These are phyloP conservation scores for Penium margaritaceum DNA, from an alignment of 139 green algal species.

Conservation along the genomic window DNA sequence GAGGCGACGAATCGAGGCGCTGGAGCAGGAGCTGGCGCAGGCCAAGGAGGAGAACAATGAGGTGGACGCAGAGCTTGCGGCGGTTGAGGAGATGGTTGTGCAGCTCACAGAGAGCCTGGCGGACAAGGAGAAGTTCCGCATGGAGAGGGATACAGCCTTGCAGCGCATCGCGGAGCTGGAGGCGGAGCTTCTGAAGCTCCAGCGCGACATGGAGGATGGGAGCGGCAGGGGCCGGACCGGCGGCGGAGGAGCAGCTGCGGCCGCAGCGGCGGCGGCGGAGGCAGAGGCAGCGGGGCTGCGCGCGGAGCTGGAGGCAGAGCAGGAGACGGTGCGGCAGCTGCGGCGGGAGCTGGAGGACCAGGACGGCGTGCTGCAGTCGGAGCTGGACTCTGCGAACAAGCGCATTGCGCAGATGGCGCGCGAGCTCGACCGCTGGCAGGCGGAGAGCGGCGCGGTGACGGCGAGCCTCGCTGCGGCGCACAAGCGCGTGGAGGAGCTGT, in stretches of 20 bases:
- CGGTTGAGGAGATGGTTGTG: constrained; percentile 21
- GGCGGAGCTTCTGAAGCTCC: neutral
- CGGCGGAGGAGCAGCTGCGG: no score
- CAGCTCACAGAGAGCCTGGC: constrained; percentile 24
- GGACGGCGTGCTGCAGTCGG: no score
- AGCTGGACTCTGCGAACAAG: no score
- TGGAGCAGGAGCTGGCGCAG: constrained; percentile 6
- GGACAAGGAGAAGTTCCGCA: constrained; percentile 12
- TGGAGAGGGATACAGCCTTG: neutral
- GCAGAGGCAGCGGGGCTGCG: no score
- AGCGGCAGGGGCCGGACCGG: no score
- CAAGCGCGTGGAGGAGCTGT: constrained; percentile 5
- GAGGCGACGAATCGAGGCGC: constrained; percentile 1
- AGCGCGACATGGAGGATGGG: neutral
- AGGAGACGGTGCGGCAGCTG: constrained; percentile 2
- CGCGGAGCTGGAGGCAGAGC: constrained; percentile 17
- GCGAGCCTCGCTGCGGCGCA: constrained; percentile 7
- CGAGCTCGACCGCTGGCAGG: constrained; percentile 12
- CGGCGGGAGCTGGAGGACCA: no score
- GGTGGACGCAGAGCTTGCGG: constrained; percentile 19
- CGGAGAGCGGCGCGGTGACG: neutral
- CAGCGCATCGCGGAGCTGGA: neutral
- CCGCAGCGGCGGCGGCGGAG: no score
- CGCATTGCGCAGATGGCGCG: neutral
- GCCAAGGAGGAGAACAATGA: neutral